phyloP scores from a whole-genome alignment of 2,329 filamentous ascomycete species.

The Trichoderma sp. region DNA sequence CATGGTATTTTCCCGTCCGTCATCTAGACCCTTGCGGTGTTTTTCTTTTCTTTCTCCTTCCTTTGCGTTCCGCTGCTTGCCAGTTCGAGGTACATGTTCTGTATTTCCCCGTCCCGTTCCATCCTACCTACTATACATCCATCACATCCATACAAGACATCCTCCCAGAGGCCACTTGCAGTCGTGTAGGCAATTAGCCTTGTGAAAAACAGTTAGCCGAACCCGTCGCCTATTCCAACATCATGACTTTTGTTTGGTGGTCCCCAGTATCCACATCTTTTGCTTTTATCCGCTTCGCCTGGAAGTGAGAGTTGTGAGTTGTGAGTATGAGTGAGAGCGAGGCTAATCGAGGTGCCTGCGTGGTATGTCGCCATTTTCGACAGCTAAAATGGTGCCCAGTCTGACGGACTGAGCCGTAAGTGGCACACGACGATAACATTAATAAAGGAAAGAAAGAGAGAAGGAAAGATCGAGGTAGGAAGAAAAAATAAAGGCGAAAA shows the following conservation, averaged over 20 bases:
- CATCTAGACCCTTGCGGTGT: constrained; percentile 7
- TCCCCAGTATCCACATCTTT: neutral
- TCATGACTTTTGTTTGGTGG: neutral
- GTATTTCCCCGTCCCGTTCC: neutral
- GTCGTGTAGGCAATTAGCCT: neutral
- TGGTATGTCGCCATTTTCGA: neutral
- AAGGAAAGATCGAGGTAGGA: neutral
- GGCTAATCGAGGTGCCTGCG: neutral
- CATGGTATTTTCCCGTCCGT: neutral
- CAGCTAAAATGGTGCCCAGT: constrained; percentile 8
- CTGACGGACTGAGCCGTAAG: neutral
- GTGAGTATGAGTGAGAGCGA: neutral
- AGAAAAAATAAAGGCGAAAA: neutral
- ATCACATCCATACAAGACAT: no score
- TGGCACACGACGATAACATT: neutral
- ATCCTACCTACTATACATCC: neutral
- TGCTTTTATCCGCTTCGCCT: neutral
- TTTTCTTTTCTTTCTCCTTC: neutral
- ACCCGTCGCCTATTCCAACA: constrained; percentile 4
- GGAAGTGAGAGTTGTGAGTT: neutral
- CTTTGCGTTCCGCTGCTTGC: no score
- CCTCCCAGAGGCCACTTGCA: neutral
- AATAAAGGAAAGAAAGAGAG: neutral
- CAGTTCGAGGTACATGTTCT: no score
- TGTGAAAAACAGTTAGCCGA: neutral